These are phyloP conservation scores for Ampelomyces quisqualis DNA, from an alignment of 2,329 filamentous ascomycete species.

Conservation along the genomic window DNA sequence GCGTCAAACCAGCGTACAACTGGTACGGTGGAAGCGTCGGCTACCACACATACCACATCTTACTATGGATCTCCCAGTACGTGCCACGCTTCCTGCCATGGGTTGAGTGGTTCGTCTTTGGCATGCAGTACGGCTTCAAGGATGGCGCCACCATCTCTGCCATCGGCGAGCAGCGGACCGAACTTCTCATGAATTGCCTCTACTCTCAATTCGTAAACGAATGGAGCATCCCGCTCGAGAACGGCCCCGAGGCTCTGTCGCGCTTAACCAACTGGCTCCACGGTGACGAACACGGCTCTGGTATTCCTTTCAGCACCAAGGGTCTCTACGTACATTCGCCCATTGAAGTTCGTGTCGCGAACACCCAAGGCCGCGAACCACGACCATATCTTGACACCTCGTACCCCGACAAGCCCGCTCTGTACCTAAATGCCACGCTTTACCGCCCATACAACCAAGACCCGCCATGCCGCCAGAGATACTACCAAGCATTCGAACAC, in stretches of 20 bases:
- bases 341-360: constrained; percentile 83
- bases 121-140: constrained; percentile 93
- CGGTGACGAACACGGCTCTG: constrained; percentile 66
- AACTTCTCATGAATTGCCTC: constrained; percentile 92
- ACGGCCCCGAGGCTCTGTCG: constrained; percentile 81
- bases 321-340: constrained; percentile 85
- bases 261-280: constrained; percentile 87
- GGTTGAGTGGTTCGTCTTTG: constrained; percentile 96
- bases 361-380: constrained; percentile 57
- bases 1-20: constrained; percentile 60
- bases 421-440: constrained; percentile 88
- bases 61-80: constrained; percentile 77
- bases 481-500: constrained; percentile 89
- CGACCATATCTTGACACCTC: constrained; percentile 75
- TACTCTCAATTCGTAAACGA: constrained; percentile 99
- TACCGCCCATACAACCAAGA: constrained; percentile 80
- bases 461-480: constrained; percentile 72
- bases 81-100: constrained; percentile 77
- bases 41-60: constrained; percentile 87
- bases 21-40: constrained; percentile 84
- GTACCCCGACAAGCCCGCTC: constrained; percentile 64
- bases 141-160: constrained; percentile 68
- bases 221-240: constrained; percentile 86
- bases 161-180: constrained; percentile 75
- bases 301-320: constrained; percentile 78